phyloP scores from a whole-genome alignment of 164 flowering plant genomes.

The Vitis rotundifolia region DNA sequence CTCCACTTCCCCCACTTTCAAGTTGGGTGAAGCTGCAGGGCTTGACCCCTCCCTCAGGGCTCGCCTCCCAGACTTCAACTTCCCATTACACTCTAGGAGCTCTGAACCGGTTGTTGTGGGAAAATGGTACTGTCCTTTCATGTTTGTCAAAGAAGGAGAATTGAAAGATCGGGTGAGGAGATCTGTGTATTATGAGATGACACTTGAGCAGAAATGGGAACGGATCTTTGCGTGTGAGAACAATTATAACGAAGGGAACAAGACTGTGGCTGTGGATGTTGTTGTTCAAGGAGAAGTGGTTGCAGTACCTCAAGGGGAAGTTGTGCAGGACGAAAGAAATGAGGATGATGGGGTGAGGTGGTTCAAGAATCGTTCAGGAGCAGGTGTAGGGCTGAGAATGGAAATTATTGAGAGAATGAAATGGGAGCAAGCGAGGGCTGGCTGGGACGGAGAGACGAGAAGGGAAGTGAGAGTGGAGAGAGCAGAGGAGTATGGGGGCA shows the following conservation, averaged over 20 bases:
- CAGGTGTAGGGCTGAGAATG: slow-evolving; percentile 36
- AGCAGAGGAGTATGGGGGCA: slow-evolving; percentile 29
- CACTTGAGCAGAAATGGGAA: slow-evolving; percentile 66
- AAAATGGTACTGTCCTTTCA: slow-evolving; percentile 63
- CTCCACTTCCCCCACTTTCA: slow-evolving; percentile 4
- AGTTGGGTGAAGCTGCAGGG: slow-evolving; percentile 35
- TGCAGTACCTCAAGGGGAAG: slow-evolving; percentile 26
- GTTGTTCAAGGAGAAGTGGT: slow-evolving; percentile 25
- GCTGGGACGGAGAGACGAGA: slow-evolving; percentile 33
- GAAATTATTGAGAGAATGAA: slow-evolving; percentile 45
- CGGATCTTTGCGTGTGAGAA: slow-evolving; percentile 34
- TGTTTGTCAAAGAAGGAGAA: slow-evolving; percentile 43
- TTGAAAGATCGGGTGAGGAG: slow-evolving; percentile 36
- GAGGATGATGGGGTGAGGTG: slow-evolving; percentile 33
- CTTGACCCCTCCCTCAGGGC: slow-evolving; percentile 24
- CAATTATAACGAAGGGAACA: slow-evolving; percentile 6
- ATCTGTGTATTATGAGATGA: slow-evolving; percentile 53
- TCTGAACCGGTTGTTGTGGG: slow-evolving; percentile 38
- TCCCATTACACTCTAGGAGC: slow-evolving; percentile 10
- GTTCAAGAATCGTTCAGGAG: slow-evolving; percentile 19
- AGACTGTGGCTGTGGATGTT: slow-evolving; percentile 29
- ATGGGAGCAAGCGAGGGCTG: slow-evolving; percentile 54
- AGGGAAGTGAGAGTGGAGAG: slow-evolving; percentile 33
- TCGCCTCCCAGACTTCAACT: slow-evolving; percentile 23
- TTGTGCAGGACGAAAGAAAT: slow-evolving; percentile 13